Evolutionary conservation across 2,329 filamentous ascomycete species (phyloP).

Genomic region (Clonostachys chloroleuca): DNA sequence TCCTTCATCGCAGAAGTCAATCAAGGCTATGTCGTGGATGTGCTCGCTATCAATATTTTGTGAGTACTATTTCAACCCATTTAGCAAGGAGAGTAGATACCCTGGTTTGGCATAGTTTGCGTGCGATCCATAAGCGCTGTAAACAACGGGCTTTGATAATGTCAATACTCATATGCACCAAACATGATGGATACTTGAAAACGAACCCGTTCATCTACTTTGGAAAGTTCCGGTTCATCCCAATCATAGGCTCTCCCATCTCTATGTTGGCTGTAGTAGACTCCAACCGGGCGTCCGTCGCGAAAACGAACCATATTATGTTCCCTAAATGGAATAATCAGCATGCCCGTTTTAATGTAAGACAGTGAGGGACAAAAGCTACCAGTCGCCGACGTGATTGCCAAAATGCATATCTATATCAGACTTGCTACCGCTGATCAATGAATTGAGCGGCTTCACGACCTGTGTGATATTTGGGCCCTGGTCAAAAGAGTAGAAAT

Average conservation of each 20-base stretch:
- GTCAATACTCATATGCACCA: too few species aligned
- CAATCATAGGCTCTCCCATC: constrained; percentile 16
- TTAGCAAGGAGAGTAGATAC: constrained; percentile 9
- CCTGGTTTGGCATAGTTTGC: constrained; percentile 22
- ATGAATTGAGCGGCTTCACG: constrained; percentile 12
- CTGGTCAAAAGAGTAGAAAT: constrained; percentile 23
- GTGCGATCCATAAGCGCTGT: constrained; percentile 25
- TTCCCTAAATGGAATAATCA: constrained; percentile 11
- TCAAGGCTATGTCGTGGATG: constrained; percentile 20
- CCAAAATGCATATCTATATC: constrained; percentile 11
- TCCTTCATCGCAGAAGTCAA: constrained; percentile 26
- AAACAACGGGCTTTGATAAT: constrained; percentile 18
- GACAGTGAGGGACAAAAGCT: neutral
- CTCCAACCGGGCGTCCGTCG: constrained; percentile 12
- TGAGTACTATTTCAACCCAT: neutral
- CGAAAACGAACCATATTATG: constrained; percentile 23
- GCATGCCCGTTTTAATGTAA: too few species aligned
- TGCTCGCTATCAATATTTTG: constrained; percentile 14
- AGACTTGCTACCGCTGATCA: constrained; percentile 7
- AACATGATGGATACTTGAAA: too few species aligned
- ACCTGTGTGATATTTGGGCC: constrained; percentile 19
- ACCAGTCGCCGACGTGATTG: constrained; percentile 18
- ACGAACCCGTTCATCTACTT: constrained; percentile 17
- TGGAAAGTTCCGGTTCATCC: constrained; percentile 15
- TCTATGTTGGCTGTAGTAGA: constrained; percentile 19